Evolutionary conservation across 257 asterid species (phyloP), one percentile per base, ranked within the genome.

Genomic region (Marsdenia floribunda): DNA sequence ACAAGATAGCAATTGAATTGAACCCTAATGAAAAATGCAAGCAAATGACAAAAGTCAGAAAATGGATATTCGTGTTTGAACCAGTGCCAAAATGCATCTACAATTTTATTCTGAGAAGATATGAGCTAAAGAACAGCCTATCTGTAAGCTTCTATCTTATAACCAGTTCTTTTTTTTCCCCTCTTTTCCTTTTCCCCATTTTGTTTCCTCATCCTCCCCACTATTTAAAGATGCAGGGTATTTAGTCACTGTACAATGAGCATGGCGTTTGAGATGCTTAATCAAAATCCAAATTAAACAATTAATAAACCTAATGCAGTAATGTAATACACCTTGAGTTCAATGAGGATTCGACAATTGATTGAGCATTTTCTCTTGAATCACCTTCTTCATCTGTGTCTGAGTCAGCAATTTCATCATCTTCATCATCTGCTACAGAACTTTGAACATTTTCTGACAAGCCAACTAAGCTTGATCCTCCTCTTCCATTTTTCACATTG

Each of bases 371-470:
- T 44, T 26, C 71, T 73, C 75, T 68, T 21, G 73, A 46, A 72
- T 77, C 82, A 24, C 77, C 71, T 76, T 87, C 93, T 75, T 90
- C 93, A 68, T 91, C 97, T 60, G 93, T 61, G 75, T 91, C 97
- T 60, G 87, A 85, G 49, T 26, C 59, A 53, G 37, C 44, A 70
- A 81, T 76, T 77, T 70, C 88, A 26, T 80, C 87, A 35, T 80
- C 49, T 44, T 44, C 88, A 37, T 80, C 87, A 71, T 81, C 90
- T 29, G 69, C 74, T 54, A 40, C 89, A 73, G 68, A 75, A 77
- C 76, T 86, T 82, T 83, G 93, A 77, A 80, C 76, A 78, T 50
- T 79, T 75, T 77, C 85, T 49, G 29, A 80, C 37, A 75, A 82
- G 71, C 52, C 80, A 26, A 26, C 67, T n/a, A 64, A 24, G 54